Evolutionary conservation across 176 grass and related monocot genomes (phyloP), one percentile per base, ranked within the genome.

Genomic region (Puya raimondii): DNA sequence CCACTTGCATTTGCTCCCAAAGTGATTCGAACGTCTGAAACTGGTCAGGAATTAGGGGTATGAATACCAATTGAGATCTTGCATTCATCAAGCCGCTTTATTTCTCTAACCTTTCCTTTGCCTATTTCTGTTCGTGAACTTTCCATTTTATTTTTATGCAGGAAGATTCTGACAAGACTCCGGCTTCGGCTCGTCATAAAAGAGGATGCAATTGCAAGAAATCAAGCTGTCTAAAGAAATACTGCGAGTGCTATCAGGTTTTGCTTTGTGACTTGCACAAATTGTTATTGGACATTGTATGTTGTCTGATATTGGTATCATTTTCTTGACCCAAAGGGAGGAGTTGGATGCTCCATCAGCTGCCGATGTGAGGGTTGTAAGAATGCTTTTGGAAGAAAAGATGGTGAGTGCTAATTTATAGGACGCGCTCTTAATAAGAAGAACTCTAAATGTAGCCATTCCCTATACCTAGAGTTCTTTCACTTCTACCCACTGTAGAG

Each of bases 181-280:
- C 95, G 49, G 90, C 95, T 80, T 99, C 95, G 64, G 87, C 95
- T 67, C 84, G 95, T 27, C 95, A 99, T 72, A 99, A 99, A 82
- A 88, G 95, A 80, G 95, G 95, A 86, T 99, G 95, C 80, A 99
- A 99, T 78, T 99, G 95, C 71, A 99, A 99, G 72, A 99, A 94
- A 51, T 99, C 95, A 64, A 99, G 84, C 58, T 99, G 95, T 74
- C 83, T 99, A 29, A 99, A 99, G 82, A 99, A 94, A 72, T 99
- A 99, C 63, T 99, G 95, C 63, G 95, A 99, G 84, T 99, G 95
- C 70, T 96, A 85, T 67, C 95, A 99, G 95, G 95, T 99, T 68
- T 77, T 48, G 61, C 66, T 22, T 57, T 13, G 25, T 27, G 7
- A 48, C 1, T 12, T 1, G 7, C 18, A 1, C 11, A 69, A 29